These are phyloP conservation scores for Curvularia spicifera DNA, from an alignment of 2,329 filamentous ascomycete species.

Conservation along the genomic window DNA sequence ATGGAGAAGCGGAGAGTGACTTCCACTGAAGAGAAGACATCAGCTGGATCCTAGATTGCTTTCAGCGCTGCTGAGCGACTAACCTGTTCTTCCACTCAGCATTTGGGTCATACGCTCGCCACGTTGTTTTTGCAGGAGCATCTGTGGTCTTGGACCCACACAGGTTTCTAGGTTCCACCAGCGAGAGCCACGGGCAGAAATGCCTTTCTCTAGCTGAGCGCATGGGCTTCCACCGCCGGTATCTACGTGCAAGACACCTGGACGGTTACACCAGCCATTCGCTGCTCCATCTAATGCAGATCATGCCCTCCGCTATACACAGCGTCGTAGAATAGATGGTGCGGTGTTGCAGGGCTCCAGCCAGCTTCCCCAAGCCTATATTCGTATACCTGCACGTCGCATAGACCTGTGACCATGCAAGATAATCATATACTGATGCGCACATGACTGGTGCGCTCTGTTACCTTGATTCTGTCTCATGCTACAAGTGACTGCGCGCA, in stretches of 20 bases:
- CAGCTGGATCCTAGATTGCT: constrained; percentile 29
- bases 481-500: neutral
- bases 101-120: neutral
- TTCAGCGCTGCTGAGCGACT: neutral
- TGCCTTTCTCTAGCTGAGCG: neutral
- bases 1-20: constrained; percentile 54
- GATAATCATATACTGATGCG: constrained; percentile 1
- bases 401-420: neutral
- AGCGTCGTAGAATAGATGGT: neutral
- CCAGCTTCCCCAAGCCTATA: neutral
- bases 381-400: neutral
- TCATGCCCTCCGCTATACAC: neutral
- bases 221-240: neutral
- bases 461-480: neutral
- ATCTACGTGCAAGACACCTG: neutral
- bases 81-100: neutral
- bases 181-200: neutral
- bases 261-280: neutral
- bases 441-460: constrained; percentile 7
- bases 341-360: neutral
- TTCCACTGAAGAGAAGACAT: constrained; percentile 44
- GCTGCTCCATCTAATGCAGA: neutral
- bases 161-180: neutral
- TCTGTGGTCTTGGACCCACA: neutral
- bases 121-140: constrained; percentile 1